These are phyloP conservation scores for Pichia phayaonensis DNA, from an alignment of 805 yeast species.

Conservation along the genomic window DNA sequence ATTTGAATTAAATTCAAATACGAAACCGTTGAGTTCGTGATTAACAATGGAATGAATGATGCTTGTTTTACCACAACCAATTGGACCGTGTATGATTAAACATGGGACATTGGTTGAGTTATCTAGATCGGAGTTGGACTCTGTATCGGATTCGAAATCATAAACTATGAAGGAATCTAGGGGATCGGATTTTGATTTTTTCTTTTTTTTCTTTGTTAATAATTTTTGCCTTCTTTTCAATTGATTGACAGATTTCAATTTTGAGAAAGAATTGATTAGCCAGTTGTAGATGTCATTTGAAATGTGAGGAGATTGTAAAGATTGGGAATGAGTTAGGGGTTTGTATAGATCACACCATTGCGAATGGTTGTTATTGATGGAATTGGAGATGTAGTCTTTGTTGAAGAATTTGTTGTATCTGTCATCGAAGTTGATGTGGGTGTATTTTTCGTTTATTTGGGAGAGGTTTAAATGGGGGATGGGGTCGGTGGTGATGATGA, in stretches of 20 bases:
- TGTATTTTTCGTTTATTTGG: constrained; percentile 1
- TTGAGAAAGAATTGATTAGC: constrained; percentile 34
- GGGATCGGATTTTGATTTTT: constrained; percentile 21
- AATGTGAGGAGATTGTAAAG: constrained; percentile 27
- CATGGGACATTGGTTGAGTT: constrained; percentile 43
- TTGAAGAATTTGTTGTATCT: constrained; percentile 11
- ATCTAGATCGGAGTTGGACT: constrained; percentile 31
- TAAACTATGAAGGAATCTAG: constrained; percentile 35
- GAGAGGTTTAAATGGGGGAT: background rate
- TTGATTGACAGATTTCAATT: constrained; percentile 23
- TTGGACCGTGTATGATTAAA: constrained; percentile 59
- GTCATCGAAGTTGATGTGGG: constrained; percentile 7
- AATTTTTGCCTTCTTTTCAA: constrained; percentile 20
- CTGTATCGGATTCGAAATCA: constrained; percentile 18
- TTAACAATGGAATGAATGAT: constrained; percentile 60
- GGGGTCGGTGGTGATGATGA: background rate
- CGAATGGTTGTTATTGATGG: constrained; percentile 6
- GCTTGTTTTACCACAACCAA: constrained; percentile 74
- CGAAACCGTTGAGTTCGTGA: constrained; percentile 52
- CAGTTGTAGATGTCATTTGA: constrained; percentile 29
- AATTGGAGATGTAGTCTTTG: background rate
- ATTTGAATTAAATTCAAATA: constrained; percentile 77
- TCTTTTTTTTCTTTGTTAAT: constrained; percentile 15
- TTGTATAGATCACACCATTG: constrained; percentile 40
- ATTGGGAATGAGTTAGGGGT: constrained; percentile 30